These are phyloP conservation scores for Rhizopogon sp. DNA, from an alignment of 768 basidiomycete species.

Conservation along the genomic window DNA sequence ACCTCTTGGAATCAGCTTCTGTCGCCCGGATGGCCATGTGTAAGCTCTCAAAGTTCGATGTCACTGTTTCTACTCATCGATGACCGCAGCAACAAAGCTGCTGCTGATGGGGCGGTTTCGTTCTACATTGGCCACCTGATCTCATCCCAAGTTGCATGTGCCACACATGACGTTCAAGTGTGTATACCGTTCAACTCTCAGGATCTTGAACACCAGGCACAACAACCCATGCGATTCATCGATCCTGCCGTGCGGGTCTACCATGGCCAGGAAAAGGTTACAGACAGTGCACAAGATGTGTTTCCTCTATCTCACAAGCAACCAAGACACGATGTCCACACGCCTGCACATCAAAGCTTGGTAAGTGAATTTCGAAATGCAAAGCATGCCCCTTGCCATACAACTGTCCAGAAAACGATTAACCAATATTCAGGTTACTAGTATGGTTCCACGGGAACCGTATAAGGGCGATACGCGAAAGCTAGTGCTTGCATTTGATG, in stretches of 20 bases:
- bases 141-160: conserved; percentile 34
- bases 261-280: too few relatives aligned
- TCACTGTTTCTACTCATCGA: not conserved
- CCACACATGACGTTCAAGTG: conserved; percentile 34
- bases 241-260: conserved; percentile 13
- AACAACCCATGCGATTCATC: conserved; percentile 17
- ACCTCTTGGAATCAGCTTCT: conserved; percentile 37
- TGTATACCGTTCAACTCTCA: conserved; percentile 18
- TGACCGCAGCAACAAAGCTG: conserved; percentile 35
- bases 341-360: too few relatives aligned
- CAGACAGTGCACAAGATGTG: too few relatives aligned
- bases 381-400: too few relatives aligned
- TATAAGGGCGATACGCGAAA: conserved; percentile 36
- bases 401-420: too few relatives aligned
- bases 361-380: too few relatives aligned
- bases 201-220: conserved; percentile 31
- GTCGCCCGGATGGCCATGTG: conserved; percentile 46
- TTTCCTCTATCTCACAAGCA: too few relatives aligned
- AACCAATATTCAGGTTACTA: not conserved
- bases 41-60: conserved; percentile 18
- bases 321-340: too few relatives aligned
- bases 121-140: conserved; percentile 41
- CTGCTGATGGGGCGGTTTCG: conserved; percentile 43
- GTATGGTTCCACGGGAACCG: conserved; percentile 24
- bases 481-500: conserved; percentile 21